phyloP scores from a whole-genome alignment of 1,139 yeast species.

The Pichia sp. region DNA sequence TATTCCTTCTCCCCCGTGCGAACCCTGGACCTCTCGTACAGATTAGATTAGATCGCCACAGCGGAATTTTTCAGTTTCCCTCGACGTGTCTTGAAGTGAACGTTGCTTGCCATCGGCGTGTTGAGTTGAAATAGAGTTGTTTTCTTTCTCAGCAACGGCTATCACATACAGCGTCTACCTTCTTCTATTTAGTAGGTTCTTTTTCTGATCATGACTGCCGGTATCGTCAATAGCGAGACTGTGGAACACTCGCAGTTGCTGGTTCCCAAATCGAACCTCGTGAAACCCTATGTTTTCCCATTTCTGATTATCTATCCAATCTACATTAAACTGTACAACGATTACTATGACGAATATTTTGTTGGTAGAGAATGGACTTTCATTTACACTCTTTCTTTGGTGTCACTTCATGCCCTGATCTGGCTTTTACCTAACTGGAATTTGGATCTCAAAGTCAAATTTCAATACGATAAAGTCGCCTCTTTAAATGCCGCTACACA shows the following conservation, averaged over 20 bases:
- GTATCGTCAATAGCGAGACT: conserved; percentile 45
- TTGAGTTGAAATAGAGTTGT: too few species aligned
- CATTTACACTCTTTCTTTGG: conserved; percentile 67
- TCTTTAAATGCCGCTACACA: conserved; percentile 54
- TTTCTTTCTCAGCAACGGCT: too few species aligned
- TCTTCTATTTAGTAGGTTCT: too few species aligned
- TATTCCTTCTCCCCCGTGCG: too few species aligned
- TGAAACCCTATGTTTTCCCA: conserved; percentile 82
- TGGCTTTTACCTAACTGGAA: conserved; percentile 97
- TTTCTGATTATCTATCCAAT: conserved; percentile 73
- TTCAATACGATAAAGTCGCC: conserved; percentile 45
- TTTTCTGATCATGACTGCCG: conserved; percentile 16
- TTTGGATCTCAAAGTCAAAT: conserved; percentile 57
- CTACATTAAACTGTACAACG: conserved; percentile 56
- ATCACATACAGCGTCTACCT: not conserved
- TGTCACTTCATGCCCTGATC: conserved; percentile 65
- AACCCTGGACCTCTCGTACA: too few species aligned
- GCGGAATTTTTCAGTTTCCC: too few species aligned
- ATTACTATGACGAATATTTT: conserved; percentile 72
- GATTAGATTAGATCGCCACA: too few species aligned
- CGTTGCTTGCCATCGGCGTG: too few species aligned
- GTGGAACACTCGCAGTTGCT: conserved; percentile 62
- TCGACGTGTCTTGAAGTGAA: too few species aligned
- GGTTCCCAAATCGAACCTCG: conserved; percentile 51
- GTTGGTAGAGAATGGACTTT: conserved; percentile 79